Evolutionary conservation across 352 stramenopile species (phyloP).

Genomic region (Phytophthora sp.): DNA sequence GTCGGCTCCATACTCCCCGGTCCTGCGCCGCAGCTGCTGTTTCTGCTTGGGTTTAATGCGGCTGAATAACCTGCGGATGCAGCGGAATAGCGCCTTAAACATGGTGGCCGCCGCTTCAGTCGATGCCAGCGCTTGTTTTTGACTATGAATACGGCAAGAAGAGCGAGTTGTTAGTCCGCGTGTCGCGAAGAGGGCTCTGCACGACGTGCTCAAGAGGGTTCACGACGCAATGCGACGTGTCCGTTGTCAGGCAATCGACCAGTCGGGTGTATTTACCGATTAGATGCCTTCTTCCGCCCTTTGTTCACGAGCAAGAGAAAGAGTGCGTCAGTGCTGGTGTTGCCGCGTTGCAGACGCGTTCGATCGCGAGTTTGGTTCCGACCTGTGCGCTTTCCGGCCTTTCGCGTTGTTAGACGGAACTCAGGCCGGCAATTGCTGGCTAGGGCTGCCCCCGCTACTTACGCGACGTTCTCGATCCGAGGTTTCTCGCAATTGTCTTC

Average conservation of each 20-base stretch:
- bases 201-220: no score
- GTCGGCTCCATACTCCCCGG: constrained; percentile 35
- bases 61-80: constrained; percentile 41
- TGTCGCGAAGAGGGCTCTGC: no score
- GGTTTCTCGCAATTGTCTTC: constrained; percentile 27
- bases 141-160: constrained; percentile 15
- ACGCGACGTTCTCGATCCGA: constrained; percentile 22
- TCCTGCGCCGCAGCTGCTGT: constrained; percentile 22
- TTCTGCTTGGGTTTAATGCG: constrained; percentile 36
- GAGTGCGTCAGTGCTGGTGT: constrained; percentile 11
- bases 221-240: constrained; percentile 16
- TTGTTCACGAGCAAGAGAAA: constrained; percentile 11
- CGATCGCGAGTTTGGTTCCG: constrained; percentile 10
- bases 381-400: constrained; percentile 23
- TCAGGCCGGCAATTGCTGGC: constrained; percentile 29
- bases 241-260: neutral
- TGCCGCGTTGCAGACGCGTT: constrained; percentile 23
- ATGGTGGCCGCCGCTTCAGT: constrained; percentile 17
- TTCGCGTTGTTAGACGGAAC: constrained; percentile 36
- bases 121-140: constrained; percentile 4
- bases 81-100: constrained; percentile 48
- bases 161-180: constrained; percentile 21
- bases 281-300: constrained; percentile 33
- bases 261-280: constrained; percentile 35
- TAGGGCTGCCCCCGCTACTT: constrained; percentile 14